Base-by-base conservation (phyloP, 257 asterid species). In the Ballota nigra region DNA sequence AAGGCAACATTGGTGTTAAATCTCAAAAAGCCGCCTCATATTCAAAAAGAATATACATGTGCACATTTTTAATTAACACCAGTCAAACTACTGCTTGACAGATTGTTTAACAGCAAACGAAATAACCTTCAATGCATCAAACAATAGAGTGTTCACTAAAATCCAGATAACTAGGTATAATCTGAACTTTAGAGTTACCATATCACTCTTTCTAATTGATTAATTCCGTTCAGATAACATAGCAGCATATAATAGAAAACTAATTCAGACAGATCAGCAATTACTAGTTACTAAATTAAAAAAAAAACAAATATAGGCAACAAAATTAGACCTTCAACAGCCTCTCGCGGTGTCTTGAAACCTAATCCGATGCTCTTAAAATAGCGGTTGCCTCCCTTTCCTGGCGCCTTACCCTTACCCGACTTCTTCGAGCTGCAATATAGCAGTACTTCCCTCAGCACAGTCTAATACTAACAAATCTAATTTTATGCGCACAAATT, bases 341-440 rank as follows among this genome's bases (percentile, higher is more conserved):
- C 93, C 66, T 85, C 93, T 3, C 93, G 85, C n/a, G 92, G 93
- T 18, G 93, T 87, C 80, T 87, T 87, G 41, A 85, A 87, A 1
- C 86, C 85, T 2, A 87, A 67, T 1, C 93, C 93, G 64, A 87
- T 34, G 80, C 75, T 87, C 82, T 87, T 87, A 61, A 60, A 83
- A 61, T 70, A 87, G 31, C 93, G 84, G 31, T 87, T 87, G 2
- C 93, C 90, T 3, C 90, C 93, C 74, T 87, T 87, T 5, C 93
- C 93, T 0, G 93, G 93, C 38, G 80, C 63, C 77, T 83, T 85
- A n/a, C 88, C 88, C 77, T 86, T 86, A 2, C 81, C 89, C 2
- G 86, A 6, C 86, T 84, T 84, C 83, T 86, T 86, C 56, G 92
- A 80, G 86, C 88, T 85, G 83, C 74, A 58, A 69, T 33, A 40